Conservation (phyloP, 192 early-diverging fungal genomes). For the Paraglomus occultum region DNA sequence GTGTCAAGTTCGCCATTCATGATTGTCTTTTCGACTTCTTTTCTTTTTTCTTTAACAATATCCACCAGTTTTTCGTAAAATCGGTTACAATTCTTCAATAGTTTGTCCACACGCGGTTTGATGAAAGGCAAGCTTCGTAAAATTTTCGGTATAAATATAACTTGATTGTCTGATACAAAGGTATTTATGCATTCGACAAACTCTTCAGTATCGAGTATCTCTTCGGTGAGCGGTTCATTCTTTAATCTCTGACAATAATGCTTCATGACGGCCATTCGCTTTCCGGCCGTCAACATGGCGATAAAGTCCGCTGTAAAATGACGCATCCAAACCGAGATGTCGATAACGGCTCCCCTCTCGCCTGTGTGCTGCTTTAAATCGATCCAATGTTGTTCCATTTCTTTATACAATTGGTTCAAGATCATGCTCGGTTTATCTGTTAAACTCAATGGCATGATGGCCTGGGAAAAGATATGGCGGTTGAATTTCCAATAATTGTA, state of each 20-base stretch:
- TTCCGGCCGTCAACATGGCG: neutral
- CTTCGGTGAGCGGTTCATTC: slow-evolving; percentile 9
- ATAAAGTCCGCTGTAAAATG: slow-evolving; percentile 25
- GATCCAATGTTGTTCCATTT: slow-evolving; percentile 26
- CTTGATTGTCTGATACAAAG: slow-evolving; percentile 26
- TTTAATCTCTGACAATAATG: slow-evolving; percentile 10
- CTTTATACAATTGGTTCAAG: slow-evolving; percentile 10
- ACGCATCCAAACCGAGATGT: slow-evolving; percentile 17
- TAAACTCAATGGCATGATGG: slow-evolving; percentile 16
- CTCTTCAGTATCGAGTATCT: slow-evolving; percentile 19
- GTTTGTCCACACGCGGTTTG: neutral
- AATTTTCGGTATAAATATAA: slow-evolving; percentile 27
- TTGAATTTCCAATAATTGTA: slow-evolving; percentile 22
- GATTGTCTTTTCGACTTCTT: slow-evolving; percentile 16
- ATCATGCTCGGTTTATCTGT: neutral
- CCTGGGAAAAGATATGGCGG: neutral
- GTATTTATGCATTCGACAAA: slow-evolving; percentile 13
- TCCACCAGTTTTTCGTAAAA: slow-evolving; percentile 13
- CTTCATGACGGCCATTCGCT: neutral
- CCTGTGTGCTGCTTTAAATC: slow-evolving; percentile 7
- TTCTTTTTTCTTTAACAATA: slow-evolving; percentile 16
- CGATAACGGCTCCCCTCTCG: neutral
- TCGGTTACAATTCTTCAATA: neutral
- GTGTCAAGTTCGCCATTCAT: neutral
- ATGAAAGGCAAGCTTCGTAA: slow-evolving; percentile 20